Evolutionary conservation across 1,284 basidiomycete species (phyloP), one percentile per base, ranked within the genome.

Genomic region (Chondrostereum purpureum): DNA sequence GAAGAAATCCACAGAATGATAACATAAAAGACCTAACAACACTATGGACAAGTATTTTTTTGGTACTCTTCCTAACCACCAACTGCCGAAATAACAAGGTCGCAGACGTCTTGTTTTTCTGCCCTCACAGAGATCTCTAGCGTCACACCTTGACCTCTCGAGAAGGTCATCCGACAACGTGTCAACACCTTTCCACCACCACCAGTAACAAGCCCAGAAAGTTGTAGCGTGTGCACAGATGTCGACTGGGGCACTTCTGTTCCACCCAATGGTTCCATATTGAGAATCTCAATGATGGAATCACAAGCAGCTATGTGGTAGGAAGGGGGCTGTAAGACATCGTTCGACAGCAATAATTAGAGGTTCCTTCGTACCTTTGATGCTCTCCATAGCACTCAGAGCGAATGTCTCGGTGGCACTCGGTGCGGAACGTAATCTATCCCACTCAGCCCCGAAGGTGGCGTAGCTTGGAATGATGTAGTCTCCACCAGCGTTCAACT

Each of bases 181-280:
- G 86, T 92, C 48, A 99, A 76, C 22, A 97, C 89, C 69, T 95
- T 96, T 31, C 92, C 93, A 24, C 87, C 91, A 24, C 92, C 92
- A 41, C 92, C 92, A 21, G 77, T 75, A 8, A 97, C 85, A 49
- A 95, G 63, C 37, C 96, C 96, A 12, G 92, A 88, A 40, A 99
- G 67, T 59, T 95, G 92, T 52, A 99, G 77, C 33, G 94, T 97
- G 68, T 99, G 96, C 44, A 99, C 88, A 5, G 90, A 86, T 13
- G 81, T 75, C 20, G 89, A 91, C 31, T 81, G 73, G 1, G 93
- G 89, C 21, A 69, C 67, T 59, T 94, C 90, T 5, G 87, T 84
- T 14, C 92, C 92, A 54, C 95, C 96, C 18, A 99, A 70, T 2
- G 96, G 78, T 63, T 97, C 92, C 94, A 99, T 97, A 62, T 92